Evolutionary conservation across 768 basidiomycete species (phyloP), one percentile per base, ranked within the genome.

Genomic region (Hygrophorus pudorinus): DNA sequence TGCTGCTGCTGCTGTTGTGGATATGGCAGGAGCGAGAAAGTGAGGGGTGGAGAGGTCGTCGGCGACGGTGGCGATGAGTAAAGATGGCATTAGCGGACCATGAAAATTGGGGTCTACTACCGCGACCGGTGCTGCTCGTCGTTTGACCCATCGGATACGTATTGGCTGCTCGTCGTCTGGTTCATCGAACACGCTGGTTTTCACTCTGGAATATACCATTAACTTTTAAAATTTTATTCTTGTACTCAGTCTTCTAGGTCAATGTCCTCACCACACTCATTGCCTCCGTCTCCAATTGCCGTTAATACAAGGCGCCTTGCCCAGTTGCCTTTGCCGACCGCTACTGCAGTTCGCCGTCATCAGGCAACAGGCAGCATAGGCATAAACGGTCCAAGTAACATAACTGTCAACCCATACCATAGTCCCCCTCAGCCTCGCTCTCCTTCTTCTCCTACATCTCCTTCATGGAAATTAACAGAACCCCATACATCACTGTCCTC

Each of bases 31-130:
- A 1, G 69, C 66, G 36, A 87, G 74, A 51, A 76, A 75, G 55
- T 68, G 66, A 9, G 83, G 81, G 0, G 65, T 54, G 29, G 67
- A 61, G 53, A 81, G 66, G 38, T 58, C 61, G 13, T 70, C 67
- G n/a, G n/a, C n/a, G 42, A 82, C 53, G 9, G 73, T 72, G 31
- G 77, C 77, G 49, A 84, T 64, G 46, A 84, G 63, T 34, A 82
- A 63, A 24, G 24, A 24, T 3, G 24, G 24, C 24, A 24, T 24
- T 24, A 49, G 34, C 60, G 54, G 24, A 35, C 33, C n/a, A 9
- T 35, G 24, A 24, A 24, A 24, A 3, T 24, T 24, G 24, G 24
- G 24, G n/a, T n/a, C n/a, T n/a, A n/a, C n/a, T n/a, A n/a, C n/a
- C n/a, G n/a, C n/a, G n/a, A n/a, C n/a, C n/a, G n/a, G n/a, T 24